phyloP scores from a whole-genome alignment of 2,329 filamentous ascomycete species.

The Fusarium sp. region DNA sequence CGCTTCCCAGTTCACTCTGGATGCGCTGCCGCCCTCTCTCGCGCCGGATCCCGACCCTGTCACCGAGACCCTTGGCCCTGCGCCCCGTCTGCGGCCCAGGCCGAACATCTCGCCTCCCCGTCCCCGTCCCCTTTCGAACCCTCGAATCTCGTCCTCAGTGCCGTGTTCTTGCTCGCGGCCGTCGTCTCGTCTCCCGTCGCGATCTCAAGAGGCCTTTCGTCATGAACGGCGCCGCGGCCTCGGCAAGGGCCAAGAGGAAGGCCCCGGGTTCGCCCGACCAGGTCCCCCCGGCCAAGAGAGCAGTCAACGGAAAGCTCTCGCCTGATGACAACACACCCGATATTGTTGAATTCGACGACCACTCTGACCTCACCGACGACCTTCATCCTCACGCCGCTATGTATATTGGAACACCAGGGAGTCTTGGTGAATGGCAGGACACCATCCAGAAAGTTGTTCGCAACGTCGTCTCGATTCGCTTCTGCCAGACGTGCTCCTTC shows the following conservation, averaged over 20 bases:
- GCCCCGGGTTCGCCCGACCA: conserved; percentile 58
- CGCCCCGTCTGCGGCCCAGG: conserved; percentile 27
- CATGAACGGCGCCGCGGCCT: conserved; percentile 60
- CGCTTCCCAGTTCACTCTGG: conserved; percentile 32
- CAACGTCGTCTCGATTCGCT: conserved; percentile 98
- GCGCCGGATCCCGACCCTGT: conserved; percentile 28
- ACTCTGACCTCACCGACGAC: conserved; percentile 58
- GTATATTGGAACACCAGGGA: conserved; percentile 54
- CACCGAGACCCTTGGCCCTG: conserved; percentile 40
- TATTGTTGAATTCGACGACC: conserved; percentile 54
- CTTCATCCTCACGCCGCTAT: conserved; percentile 50
- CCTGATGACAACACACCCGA: conserved; percentile 64
- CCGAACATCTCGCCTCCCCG: conserved; percentile 15
- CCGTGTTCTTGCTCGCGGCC: conserved; percentile 19
- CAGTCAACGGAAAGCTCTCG: conserved; percentile 62
- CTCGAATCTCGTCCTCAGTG: conserved; percentile 17
- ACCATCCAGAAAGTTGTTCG: conserved; percentile 95
- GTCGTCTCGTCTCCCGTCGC: conserved; percentile 6
- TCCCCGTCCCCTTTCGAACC: conserved; percentile 24
- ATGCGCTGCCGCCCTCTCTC: conserved; percentile 45
- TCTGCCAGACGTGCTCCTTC: conserved; percentile 97
- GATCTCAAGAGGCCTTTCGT: conserved; percentile 27
- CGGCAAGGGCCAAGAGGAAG: conserved; percentile 65
- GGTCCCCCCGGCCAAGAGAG: conserved; percentile 51
- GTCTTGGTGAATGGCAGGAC: conserved; percentile 83